phyloP scores from a whole-genome alignment of 257 asterid genomes.

The Paulownia fortunei region DNA sequence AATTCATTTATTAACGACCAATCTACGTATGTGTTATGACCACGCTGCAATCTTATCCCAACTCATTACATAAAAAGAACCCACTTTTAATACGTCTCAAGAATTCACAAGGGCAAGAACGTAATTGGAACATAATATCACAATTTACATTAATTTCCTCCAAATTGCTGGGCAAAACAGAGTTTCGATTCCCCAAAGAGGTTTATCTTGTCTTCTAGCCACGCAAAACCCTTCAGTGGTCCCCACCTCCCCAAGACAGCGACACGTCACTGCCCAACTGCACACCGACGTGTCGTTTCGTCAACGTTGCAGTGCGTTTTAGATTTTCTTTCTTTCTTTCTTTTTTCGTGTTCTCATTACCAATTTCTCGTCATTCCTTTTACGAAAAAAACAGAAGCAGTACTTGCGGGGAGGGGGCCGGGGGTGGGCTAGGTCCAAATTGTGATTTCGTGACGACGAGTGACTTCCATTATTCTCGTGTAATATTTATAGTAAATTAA shows the following conservation, averaged over 20 bases:
- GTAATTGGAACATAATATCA: background rate
- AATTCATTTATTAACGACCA: no score
- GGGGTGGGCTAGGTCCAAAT: background rate
- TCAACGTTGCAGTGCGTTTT: background rate
- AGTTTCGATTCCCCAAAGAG: conserved; percentile 37
- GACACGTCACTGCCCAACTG: conserved; percentile 17
- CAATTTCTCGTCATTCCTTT: background rate
- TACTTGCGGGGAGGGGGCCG: no score
- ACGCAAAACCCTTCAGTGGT: conserved; percentile 14
- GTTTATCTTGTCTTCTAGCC: conserved; percentile 39
- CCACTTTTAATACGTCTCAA: background rate
- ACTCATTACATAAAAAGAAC: background rate
- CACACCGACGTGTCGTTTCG: conserved; percentile 26
- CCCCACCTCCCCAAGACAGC: background rate
- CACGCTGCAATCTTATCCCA: no score
- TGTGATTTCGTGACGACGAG: background rate
- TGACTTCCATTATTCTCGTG: no score
- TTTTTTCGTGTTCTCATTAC: background rate
- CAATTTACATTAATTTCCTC: background rate
- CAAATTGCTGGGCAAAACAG: background rate
- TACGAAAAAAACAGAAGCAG: no score
- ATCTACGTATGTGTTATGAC: no score
- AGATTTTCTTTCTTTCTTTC: no score
- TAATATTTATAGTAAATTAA: no score
- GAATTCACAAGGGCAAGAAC: background rate